Evolutionary conservation across 805 yeast genomes (phyloP).

Genomic region (Debaryomyces hansenii): DNA sequence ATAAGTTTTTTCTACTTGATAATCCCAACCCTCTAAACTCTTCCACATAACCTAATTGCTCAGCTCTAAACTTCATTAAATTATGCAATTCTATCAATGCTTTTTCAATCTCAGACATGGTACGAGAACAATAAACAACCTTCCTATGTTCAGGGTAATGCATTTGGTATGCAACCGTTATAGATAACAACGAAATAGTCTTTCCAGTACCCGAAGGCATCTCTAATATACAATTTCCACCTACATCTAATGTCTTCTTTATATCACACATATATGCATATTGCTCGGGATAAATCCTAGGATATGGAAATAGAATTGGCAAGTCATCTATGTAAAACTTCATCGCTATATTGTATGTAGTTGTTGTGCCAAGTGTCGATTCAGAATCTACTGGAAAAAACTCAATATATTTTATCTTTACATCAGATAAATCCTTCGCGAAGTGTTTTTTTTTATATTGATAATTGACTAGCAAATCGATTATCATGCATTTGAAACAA

Average conservation of each 20-base stretch:
- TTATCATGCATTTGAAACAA: no score
- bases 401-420: no score
- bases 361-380: neutral
- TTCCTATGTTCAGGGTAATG: slow-evolving; percentile 92
- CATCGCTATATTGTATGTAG: slow-evolving; percentile 18
- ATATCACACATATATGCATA: slow-evolving; percentile 97
- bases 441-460: no score
- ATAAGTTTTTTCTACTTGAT: slow-evolving; percentile 90
- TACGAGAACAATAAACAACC: slow-evolving; percentile 96
- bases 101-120: slow-evolving; percentile 98
- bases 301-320: slow-evolving; percentile 95
- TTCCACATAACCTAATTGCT: slow-evolving; percentile 82
- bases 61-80: slow-evolving; percentile 82
- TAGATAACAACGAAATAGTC: slow-evolving; percentile 85
- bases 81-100: slow-evolving; percentile 88
- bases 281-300: slow-evolving; percentile 96
- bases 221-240: slow-evolving; percentile 94
- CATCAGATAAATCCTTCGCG: no score
- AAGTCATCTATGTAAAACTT: slow-evolving; percentile 93
- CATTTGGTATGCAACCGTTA: slow-evolving; percentile 95
- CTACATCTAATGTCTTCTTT: slow-evolving; percentile 89
- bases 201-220: slow-evolving; percentile 99
- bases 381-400: no score
- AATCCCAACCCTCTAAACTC: slow-evolving; percentile 93
- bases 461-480: no score